Evolutionary conservation across 805 yeast genomes (phyloP).

Genomic region (Kregervanrija fluxuum): DNA sequence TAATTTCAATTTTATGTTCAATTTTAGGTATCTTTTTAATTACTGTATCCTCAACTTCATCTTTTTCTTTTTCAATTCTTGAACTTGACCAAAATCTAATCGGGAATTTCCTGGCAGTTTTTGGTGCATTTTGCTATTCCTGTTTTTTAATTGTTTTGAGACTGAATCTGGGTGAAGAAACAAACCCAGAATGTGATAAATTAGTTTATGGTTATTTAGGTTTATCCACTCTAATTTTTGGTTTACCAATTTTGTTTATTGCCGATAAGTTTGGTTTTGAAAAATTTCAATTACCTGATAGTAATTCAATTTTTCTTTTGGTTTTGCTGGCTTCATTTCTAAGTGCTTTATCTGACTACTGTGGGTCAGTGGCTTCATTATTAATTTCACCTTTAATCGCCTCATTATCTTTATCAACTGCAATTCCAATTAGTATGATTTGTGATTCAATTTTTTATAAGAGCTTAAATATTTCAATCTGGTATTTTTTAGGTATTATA

Average conservation of each 20-base stretch:
- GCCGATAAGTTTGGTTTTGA: constrained; percentile 35
- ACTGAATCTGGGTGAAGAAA: constrained; percentile 36
- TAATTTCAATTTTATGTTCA: constrained; percentile 37
- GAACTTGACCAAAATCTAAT: constrained; percentile 26
- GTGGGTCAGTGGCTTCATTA: constrained; percentile 42
- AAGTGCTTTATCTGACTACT: constrained; percentile 42
- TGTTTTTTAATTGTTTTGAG: constrained; percentile 38
- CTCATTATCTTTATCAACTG: constrained; percentile 42
- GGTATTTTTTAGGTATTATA: constrained; percentile 40
- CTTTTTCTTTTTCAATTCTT: not conserved
- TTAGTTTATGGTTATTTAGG: constrained; percentile 43
- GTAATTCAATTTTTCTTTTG: constrained; percentile 26
- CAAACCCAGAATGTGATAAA: constrained; percentile 38
- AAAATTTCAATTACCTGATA: constrained; percentile 35
- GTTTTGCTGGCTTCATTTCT: constrained; percentile 36
- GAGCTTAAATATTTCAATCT: constrained; percentile 22
- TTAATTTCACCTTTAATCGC: constrained; percentile 48
- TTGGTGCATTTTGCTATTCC: constrained; percentile 42
- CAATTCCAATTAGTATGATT: constrained; percentile 45
- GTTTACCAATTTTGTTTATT: constrained; percentile 32
- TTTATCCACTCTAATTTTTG: constrained; percentile 30
- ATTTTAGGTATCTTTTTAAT: constrained; percentile 40
- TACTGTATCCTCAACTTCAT: constrained; percentile 19
- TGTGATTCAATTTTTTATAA: constrained; percentile 36
- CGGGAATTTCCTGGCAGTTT: constrained; percentile 39